Conservation (phyloP, 352 stramenopile species). For the Pythium dissotocum region DNA sequence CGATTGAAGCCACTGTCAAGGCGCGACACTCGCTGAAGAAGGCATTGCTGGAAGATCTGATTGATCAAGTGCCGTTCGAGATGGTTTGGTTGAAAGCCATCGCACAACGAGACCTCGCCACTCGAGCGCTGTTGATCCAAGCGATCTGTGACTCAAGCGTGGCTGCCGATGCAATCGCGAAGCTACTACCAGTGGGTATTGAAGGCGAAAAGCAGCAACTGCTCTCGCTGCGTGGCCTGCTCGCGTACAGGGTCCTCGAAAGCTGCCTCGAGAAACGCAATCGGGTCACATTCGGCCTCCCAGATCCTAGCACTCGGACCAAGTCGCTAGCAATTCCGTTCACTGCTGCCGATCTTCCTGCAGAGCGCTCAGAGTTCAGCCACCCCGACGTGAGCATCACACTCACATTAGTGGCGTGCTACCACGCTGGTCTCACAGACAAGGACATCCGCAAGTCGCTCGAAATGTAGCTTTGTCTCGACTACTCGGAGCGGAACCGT, state of each 20-base stretch:
- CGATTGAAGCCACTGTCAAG: constrained; percentile 5
- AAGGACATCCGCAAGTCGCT: constrained; percentile 9
- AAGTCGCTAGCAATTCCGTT: constrained; percentile 89
- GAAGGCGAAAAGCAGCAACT: constrained; percentile 38
- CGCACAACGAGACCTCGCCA: background rate
- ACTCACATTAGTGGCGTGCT: constrained; percentile 20
- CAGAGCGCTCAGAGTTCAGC: constrained; percentile 21
- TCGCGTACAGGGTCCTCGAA: constrained; percentile 75
- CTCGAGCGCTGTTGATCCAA: constrained; percentile 31
- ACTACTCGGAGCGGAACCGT: constrained; percentile 19
- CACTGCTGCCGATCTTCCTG: constrained; percentile 55
- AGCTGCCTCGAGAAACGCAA: constrained; percentile 85
- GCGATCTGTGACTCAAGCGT: constrained; percentile 35
- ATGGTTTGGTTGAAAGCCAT: constrained; percentile 63
- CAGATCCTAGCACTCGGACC: constrained; percentile 30
- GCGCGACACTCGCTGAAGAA: constrained; percentile 32
- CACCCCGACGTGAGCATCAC: constrained; percentile 21
- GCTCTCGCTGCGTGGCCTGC: constrained; percentile 66
- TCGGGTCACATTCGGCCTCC: constrained; percentile 77
- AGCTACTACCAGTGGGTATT: constrained; percentile 20
- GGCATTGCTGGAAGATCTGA: constrained; percentile 59
- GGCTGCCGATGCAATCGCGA: constrained; percentile 27
- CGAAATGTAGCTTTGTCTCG: constrained; percentile 6
- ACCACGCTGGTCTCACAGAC: constrained; percentile 13
- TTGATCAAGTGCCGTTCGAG: constrained; percentile 58